phyloP scores from a whole-genome alignment of 805 yeast species.

The Candida patagonica region DNA sequence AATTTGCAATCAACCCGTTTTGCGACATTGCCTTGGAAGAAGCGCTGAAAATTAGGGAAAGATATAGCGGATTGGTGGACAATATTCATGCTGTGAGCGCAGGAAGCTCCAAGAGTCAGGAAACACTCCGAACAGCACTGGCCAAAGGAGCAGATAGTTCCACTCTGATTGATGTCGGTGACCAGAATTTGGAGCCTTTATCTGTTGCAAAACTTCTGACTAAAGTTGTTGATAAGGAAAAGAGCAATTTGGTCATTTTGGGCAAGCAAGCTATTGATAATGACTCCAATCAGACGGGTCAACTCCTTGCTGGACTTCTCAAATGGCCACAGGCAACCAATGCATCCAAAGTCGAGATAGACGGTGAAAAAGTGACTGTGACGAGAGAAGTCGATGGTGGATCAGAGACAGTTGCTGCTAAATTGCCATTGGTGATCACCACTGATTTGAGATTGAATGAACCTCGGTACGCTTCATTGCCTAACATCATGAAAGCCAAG shows the following conservation, averaged over 20 bases:
- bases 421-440: conserved; percentile 78
- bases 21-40: conserved; percentile 98
- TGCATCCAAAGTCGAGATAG: conserved; percentile 74
- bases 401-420: conserved; percentile 66
- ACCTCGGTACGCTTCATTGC: conserved; percentile 93
- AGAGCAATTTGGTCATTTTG: conserved; percentile 70
- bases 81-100: conserved; percentile 84
- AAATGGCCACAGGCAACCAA: conserved; percentile 97
- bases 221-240: conserved; percentile 58
- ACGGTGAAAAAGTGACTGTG: conserved; percentile 47
- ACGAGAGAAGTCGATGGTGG: conserved; percentile 96
- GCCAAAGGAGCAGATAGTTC: conserved; percentile 93
- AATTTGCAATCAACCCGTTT: conserved; percentile 91
- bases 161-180: conserved; percentile 71
- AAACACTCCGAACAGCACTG: conserved; percentile 75
- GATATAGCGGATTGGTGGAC: conserved; percentile 59
- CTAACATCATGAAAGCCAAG: conserved; percentile 97
- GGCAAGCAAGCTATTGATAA: conserved; percentile 98
- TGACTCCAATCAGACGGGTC: conserved; percentile 92
- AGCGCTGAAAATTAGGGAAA: conserved; percentile 68
- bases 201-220: conserved; percentile 79
- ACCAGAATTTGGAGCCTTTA: conserved; percentile 71
- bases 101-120: conserved; percentile 82
- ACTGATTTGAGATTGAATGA: conserved; percentile 90
- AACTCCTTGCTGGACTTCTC: conserved; percentile 86